Evolutionary conservation across 2,329 filamentous ascomycete genomes (phyloP).

Genomic region (Zelopaecilomyces penicillatus): DNA sequence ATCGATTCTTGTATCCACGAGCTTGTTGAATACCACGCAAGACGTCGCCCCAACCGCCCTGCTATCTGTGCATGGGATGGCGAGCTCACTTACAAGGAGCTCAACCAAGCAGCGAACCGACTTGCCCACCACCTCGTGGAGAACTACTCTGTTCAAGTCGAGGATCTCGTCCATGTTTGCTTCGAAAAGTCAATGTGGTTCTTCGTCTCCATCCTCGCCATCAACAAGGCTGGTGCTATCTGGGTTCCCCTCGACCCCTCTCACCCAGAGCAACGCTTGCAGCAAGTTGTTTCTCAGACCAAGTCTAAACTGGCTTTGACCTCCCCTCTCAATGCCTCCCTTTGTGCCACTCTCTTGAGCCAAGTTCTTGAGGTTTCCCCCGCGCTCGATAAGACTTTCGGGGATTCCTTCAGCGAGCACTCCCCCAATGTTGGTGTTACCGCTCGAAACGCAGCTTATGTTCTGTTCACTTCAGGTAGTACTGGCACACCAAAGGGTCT

Average conservation of each 20-base stretch:
- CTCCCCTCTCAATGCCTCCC: no score
- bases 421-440: neutral
- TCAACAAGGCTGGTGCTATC: constrained; percentile 7
- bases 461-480: constrained; percentile 17
- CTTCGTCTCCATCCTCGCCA: constrained; percentile 8
- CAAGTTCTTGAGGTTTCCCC: no score
- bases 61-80: constrained; percentile 7
- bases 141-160: neutral
- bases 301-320: neutral
- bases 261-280: neutral
- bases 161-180: constrained; percentile 4
- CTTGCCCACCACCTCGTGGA: neutral
- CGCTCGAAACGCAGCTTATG: constrained; percentile 11
- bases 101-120: neutral
- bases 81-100: neutral
- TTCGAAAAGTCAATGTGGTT: constrained; percentile 9
- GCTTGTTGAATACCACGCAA: neutral
- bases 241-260: constrained; percentile 7
- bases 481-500: constrained; percentile 18
- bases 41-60: neutral
- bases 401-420: neutral
- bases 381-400: neutral
- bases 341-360: no score
- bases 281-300: neutral
- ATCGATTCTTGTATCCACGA: neutral